Conservation (phyloP, 108 stramenopile species). For the Cyclotella atomus region DNA sequence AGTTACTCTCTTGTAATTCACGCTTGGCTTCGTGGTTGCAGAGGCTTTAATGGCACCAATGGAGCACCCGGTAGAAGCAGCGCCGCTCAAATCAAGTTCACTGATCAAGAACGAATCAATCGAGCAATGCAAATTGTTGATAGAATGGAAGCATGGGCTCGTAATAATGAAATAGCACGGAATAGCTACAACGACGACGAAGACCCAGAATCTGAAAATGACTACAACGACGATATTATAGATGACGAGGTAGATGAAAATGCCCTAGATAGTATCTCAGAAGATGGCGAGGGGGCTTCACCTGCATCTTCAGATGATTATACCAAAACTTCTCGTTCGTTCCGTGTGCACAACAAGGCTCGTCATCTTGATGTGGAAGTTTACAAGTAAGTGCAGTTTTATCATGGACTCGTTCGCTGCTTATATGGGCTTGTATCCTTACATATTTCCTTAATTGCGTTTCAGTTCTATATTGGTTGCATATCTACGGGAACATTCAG, state of each 20-base stretch:
- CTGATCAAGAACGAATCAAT: conserved; percentile 40
- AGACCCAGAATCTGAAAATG: conserved; percentile 12
- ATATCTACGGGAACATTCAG: conserved; percentile 21
- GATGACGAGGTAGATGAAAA: conserved; percentile 12
- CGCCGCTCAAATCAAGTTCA: conserved; percentile 7
- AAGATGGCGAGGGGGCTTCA: no score
- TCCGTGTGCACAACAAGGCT: conserved; percentile 47
- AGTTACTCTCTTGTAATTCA: conserved; percentile 70
- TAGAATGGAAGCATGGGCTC: conserved; percentile 47
- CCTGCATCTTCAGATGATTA: no score
- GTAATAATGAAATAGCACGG: conserved; percentile 3
- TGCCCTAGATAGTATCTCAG: no score
- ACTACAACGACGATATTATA: conserved; percentile 18
- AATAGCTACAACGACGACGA: not conserved
- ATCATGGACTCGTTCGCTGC: conserved; percentile 16
- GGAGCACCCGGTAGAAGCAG: conserved; percentile 4
- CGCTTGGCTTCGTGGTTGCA: conserved; percentile 61
- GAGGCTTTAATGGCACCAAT: conserved; percentile 4
- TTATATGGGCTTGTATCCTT: not conserved
- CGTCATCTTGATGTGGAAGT: conserved; percentile 53
- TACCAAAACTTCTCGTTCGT: conserved; percentile 1
- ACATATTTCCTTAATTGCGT: not conserved
- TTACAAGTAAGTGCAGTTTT: conserved; percentile 31
- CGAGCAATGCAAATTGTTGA: conserved; percentile 53
- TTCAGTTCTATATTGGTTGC: conserved; percentile 12